Percentiles rank a stretch among this genome's conserved stretches.
Conservation (phyloP, 1,139 yeast species). For the Sugiyamaella novakii region DNA sequence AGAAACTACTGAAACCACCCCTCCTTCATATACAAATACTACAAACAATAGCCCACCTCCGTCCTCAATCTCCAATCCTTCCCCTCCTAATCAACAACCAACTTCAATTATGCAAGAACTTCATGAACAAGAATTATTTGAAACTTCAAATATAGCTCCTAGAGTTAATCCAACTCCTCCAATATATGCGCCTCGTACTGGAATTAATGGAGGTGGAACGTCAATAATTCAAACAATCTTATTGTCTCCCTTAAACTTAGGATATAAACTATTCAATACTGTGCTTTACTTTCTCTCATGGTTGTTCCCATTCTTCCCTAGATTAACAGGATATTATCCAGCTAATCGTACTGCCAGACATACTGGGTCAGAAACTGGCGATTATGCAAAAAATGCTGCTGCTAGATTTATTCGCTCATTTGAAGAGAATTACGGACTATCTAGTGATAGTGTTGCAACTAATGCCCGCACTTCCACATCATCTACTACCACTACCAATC, state of each 20-base stretch:
- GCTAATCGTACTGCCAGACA: conserved; percentile 39
- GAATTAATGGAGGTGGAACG: conserved; percentile 25
- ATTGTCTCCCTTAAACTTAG: conserved; percentile 40
- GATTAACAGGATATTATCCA: conserved; percentile 43
- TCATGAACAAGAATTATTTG: conserved; percentile 23
- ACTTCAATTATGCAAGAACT: conserved; percentile 40
- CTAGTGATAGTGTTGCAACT: background rate
- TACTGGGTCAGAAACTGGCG: conserved; percentile 40
- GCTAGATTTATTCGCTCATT: conserved; percentile 45
- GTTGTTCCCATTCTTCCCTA: conserved; percentile 42
- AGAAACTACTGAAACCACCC: conserved; percentile 18
- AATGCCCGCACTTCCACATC: too few relatives aligned
- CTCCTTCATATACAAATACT: conserved; percentile 16
- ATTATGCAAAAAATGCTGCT: conserved; percentile 48
- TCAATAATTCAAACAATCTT: conserved; percentile 38
- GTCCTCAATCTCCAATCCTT: background rate
- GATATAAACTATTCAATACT: conserved; percentile 38
- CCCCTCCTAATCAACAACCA: conserved; percentile 17
- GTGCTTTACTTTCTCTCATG: conserved; percentile 39
- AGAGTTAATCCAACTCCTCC: conserved; percentile 29
- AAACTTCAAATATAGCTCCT: conserved; percentile 29
- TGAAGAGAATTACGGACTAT: conserved; percentile 42
- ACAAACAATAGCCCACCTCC: background rate
- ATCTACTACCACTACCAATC: background rate
- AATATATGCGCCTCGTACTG: conserved; percentile 26